phyloP scores from a whole-genome alignment of 2,329 filamentous ascomycete genomes.

The Diaporthe vaccinii region DNA sequence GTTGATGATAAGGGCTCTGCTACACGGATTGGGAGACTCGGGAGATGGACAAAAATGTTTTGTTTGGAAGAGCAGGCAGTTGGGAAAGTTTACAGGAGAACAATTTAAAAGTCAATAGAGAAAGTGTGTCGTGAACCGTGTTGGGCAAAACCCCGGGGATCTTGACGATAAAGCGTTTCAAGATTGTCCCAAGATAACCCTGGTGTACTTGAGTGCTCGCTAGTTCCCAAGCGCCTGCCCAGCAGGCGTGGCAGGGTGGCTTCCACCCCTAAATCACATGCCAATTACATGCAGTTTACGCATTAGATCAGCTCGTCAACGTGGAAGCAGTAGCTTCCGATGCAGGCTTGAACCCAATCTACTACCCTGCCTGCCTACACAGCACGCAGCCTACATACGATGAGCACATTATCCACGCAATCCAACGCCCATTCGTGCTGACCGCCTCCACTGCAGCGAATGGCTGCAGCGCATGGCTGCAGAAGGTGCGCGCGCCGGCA shows the following conservation, averaged over 20 bases:
- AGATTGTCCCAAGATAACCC: constrained; percentile 36
- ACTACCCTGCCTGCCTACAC: not conserved
- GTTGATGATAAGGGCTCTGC: not conserved
- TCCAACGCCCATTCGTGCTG: constrained; percentile 14
- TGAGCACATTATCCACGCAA: constrained; percentile 23
- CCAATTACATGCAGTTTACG: not conserved
- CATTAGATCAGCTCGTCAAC: not conserved
- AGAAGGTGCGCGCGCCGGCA: not conserved
- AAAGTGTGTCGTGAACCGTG: not conserved
- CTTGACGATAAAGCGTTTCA: constrained; percentile 36
- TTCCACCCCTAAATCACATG: constrained; percentile 36
- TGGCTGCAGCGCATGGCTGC: not conserved
- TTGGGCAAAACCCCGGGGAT: not conserved
- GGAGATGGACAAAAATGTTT: not conserved
- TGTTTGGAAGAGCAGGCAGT: not conserved
- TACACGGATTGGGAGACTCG: not conserved
- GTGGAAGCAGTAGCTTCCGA: constrained; percentile 34
- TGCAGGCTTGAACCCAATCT: constrained; percentile 27
- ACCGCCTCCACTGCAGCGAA: not conserved
- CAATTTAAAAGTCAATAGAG: not conserved
- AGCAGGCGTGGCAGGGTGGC: constrained; percentile 6
- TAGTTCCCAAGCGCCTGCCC: not conserved
- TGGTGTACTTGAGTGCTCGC: not conserved
- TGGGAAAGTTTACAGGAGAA: not conserved
- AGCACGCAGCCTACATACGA: not conserved